Conservation (phyloP, 345 rosid species). For the Salix brachista region DNA sequence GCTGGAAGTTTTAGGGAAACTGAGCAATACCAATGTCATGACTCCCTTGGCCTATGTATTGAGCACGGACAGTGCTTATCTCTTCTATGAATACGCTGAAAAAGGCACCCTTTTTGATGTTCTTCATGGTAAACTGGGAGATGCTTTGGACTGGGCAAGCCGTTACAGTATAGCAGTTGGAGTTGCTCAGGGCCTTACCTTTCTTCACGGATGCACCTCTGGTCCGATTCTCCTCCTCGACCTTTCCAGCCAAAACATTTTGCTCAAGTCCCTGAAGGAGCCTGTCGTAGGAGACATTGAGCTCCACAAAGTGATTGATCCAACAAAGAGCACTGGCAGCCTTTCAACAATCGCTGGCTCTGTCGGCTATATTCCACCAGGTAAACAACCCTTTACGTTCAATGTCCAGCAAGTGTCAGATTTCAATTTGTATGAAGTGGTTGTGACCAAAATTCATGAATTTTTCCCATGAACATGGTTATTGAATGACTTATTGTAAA, state of each 20-base stretch:
- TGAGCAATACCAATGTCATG: conserved; percentile 76
- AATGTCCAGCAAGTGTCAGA: neutral
- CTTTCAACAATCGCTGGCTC: conserved; percentile 84
- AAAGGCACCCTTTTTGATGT: conserved; percentile 54
- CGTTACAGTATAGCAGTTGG: conserved; percentile 82
- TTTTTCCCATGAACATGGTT: neutral
- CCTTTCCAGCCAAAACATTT: conserved; percentile 67
- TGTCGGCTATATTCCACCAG: conserved; percentile 85
- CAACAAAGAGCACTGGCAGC: conserved; percentile 78
- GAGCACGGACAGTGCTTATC: conserved; percentile 59
- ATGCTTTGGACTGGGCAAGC: conserved; percentile 70
- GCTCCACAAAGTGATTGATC: conserved; percentile 79
- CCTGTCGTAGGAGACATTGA: conserved; percentile 81
- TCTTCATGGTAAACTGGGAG: conserved; percentile 50
- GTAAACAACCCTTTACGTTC: conserved; percentile 28
- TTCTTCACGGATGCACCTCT: conserved; percentile 63
- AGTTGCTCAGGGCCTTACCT: conserved; percentile 77
- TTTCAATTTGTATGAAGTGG: neutral
- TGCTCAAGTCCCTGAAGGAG: conserved; percentile 73
- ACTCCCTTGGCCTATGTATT: conserved; percentile 77
- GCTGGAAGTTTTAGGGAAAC: conserved; percentile 64
- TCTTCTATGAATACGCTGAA: conserved; percentile 60
- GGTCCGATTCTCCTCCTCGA: conserved; percentile 71
- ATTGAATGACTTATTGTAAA: neutral
- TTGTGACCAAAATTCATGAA: neutral